A percentile compares a stretch with the other conserved stretches of the same genome.
Evolutionary conservation across 2,329 filamentous ascomycete genomes (phyloP).

Genomic region (Cladorrhinum sp.): DNA sequence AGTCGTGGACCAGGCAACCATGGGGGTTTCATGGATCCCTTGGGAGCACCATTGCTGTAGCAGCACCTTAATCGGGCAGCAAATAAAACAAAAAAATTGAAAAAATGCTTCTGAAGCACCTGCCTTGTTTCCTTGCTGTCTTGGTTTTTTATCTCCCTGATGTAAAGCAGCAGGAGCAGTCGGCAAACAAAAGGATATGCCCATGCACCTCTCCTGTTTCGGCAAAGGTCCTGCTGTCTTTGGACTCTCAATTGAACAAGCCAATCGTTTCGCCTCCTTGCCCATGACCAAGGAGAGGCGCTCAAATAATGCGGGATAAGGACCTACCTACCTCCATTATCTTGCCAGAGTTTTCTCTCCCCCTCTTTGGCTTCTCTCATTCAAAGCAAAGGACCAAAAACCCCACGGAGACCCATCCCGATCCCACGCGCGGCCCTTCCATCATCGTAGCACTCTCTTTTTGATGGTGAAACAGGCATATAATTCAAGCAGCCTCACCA

Average conservation of each 20-base stretch:
- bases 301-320: slow-evolving; percentile 5
- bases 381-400: slow-evolving; percentile 6
- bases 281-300: neutral
- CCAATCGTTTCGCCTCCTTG: slow-evolving; percentile 13
- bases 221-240: slow-evolving; percentile 12
- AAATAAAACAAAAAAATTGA: slow-evolving; percentile 24
- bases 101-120: neutral
- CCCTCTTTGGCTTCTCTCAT: neutral
- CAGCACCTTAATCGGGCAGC: slow-evolving; percentile 18
- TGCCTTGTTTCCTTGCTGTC: neutral
- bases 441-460: slow-evolving; percentile 7
- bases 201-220: slow-evolving; percentile 19
- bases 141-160: neutral
- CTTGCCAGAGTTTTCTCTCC: neutral
- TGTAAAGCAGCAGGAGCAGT: neutral
- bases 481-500: slow-evolving; percentile 38
- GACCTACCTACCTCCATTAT: neutral
- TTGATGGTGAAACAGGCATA: slow-evolving; percentile 34
- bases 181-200: neutral
- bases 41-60: slow-evolving; percentile 13
- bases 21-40: neutral
- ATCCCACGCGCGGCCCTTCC: neutral
- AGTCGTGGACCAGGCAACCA: slow-evolving; percentile 26
- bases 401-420: neutral
- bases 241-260: slow-evolving; percentile 7